phyloP scores from a whole-genome alignment of 148 eudicot species.

The Camellia sinensis region DNA sequence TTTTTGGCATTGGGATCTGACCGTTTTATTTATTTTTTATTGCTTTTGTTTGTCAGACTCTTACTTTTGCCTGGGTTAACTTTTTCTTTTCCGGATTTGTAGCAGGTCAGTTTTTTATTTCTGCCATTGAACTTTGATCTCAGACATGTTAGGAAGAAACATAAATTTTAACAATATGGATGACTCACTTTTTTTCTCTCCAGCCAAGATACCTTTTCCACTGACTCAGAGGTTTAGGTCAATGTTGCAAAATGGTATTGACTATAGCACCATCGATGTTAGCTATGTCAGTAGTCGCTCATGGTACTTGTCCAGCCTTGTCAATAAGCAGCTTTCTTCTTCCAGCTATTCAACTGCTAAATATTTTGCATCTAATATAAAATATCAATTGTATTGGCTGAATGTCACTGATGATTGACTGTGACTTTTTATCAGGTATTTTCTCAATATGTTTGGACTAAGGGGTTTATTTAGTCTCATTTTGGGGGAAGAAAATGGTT shows the following conservation, averaged over 20 bases:
- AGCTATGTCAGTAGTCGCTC: constrained; percentile 98
- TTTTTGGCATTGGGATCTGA: constrained; percentile 12
- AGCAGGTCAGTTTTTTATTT: constrained; percentile 63
- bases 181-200: not conserved
- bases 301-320: constrained; percentile 48
- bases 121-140: not conserved
- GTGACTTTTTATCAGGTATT: constrained; percentile 58
- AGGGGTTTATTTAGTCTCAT: constrained; percentile 94
- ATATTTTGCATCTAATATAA: too few species aligned
- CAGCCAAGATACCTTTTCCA: constrained; percentile 98
- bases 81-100: constrained; percentile 99
- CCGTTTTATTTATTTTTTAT: not conserved
- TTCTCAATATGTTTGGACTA: constrained; percentile 91
- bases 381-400: constrained; percentile 10
- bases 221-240: constrained; percentile 95
- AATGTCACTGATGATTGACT: constrained; percentile 14
- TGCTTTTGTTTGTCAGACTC: constrained; percentile 54
- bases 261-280: constrained; percentile 97
- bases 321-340: constrained; percentile 1
- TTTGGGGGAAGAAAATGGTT: constrained; percentile 95
- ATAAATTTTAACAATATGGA: not conserved
- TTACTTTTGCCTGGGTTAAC: constrained; percentile 97
- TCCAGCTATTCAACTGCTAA: constrained; percentile 8
- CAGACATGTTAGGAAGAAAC: not conserved
- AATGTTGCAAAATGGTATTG: constrained; percentile 96